A percentile compares a stretch with the other conserved stretches of the same genome.
Conservation (phyloP, 140 eudicot species). For the Flaveria floridana region DNA sequence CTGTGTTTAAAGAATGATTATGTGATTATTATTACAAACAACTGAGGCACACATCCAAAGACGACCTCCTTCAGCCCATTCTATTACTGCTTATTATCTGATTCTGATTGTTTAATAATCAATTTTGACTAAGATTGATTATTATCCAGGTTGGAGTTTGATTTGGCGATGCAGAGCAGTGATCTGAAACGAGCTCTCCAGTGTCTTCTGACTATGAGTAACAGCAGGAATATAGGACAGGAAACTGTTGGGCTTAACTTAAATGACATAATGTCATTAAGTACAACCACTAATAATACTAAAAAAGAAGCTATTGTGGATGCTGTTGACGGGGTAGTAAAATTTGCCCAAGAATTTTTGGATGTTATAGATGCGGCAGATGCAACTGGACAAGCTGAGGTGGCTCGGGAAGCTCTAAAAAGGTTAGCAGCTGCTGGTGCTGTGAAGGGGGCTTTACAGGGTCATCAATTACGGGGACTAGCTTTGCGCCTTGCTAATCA, state of each 20-base stretch:
- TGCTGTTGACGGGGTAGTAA: slow-evolving; percentile 94
- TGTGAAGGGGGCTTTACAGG: slow-evolving; percentile 91
- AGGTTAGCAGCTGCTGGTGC: slow-evolving; percentile 98
- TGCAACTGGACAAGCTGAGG: slow-evolving; percentile 93
- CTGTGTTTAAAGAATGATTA: not conserved
- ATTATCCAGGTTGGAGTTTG: slow-evolving; percentile 79
- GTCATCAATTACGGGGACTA: slow-evolving; percentile 80
- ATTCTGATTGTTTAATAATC: not conserved
- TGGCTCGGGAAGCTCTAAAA: slow-evolving; percentile 95
- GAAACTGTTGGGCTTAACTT: slow-evolving; percentile 80
- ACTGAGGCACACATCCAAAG: not conserved
- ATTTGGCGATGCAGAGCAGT: slow-evolving; percentile 88
- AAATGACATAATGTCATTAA: slow-evolving; percentile 69
- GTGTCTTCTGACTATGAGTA: slow-evolving; percentile 93
- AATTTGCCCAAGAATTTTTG: slow-evolving; percentile 81
- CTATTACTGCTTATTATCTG: not conserved
- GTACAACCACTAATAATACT: slow-evolving; percentile 54
- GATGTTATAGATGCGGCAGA: slow-evolving; percentile 98
- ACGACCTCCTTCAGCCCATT: not conserved
- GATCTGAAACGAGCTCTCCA: slow-evolving; percentile 91
- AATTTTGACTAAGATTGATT: not conserved
- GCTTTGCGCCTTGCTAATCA: slow-evolving; percentile 96
- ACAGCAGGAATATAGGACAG: slow-evolving; percentile 91
- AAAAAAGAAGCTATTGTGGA: slow-evolving; percentile 90
- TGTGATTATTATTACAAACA: not conserved